Percentiles rank a stretch among this genome's conserved stretches.
Conservation (phyloP, 2,329 filamentous ascomycete species). For the Colletotrichum sp. region DNA sequence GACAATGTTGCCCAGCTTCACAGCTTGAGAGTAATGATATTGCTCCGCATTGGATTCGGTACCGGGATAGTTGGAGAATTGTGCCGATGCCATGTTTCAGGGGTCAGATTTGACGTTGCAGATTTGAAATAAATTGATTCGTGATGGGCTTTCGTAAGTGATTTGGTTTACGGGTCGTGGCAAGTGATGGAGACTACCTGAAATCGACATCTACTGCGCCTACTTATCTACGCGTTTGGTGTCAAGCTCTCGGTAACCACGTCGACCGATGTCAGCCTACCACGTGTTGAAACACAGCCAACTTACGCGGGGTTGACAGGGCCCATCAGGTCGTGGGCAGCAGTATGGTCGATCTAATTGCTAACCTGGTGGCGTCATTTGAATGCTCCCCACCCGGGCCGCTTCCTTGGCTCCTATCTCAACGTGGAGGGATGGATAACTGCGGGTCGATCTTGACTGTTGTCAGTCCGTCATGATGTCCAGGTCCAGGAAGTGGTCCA, state of each 20-base stretch:
- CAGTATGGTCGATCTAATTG: neutral
- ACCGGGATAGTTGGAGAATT: slow-evolving; percentile 22
- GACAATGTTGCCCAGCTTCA: slow-evolving; percentile 28
- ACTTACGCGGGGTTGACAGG: neutral
- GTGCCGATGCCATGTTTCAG: neutral
- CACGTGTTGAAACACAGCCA: neutral
- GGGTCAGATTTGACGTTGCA: neutral
- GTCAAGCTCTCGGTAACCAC: neutral
- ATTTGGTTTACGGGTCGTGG: neutral
- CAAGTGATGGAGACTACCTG: neutral
- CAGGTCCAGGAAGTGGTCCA: neutral
- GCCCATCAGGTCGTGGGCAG: neutral
- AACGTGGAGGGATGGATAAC: neutral
- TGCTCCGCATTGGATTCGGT: slow-evolving; percentile 25
- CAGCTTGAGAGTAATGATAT: slow-evolving; percentile 30
- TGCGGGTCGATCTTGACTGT: neutral
- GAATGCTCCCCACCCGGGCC: neutral
- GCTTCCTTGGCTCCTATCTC: neutral
- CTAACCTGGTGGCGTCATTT: neutral
- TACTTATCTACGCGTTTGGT: neutral
- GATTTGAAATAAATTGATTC: neutral
- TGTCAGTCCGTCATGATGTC: neutral
- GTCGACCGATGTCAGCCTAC: neutral
- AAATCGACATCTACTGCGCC: neutral
- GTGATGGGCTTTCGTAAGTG: neutral